Evolutionary conservation across 2,329 filamentous ascomycete genomes (phyloP), one percentile per base, ranked within the genome.

Genomic region (Botryosphaeria dothidea): DNA sequence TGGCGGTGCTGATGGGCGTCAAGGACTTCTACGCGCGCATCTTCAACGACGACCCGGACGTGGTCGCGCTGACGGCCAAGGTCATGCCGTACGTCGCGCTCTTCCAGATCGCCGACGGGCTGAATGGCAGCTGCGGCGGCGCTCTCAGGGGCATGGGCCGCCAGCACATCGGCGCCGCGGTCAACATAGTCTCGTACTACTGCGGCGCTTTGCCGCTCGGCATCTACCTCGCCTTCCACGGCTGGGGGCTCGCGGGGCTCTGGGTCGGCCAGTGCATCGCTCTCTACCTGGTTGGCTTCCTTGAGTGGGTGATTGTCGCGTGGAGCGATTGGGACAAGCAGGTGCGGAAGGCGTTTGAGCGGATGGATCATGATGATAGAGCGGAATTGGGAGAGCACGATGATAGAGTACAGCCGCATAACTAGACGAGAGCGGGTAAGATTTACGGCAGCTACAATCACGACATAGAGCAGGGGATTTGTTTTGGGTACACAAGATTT

Each of bases 31-130:
- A 94, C 68, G 92, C 90, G 0, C 85, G 86, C 62, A 85, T 96
- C 1, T 96, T 96, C 81, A 96, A 93, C 71, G 85, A 93, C 67
- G 92, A 96, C 70, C 77, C 85, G 21, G 78, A 83, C 0, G 92
- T 96, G 0, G 83, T 96, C 48, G 80, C 75, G 8, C 85, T 96
- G 0, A 93, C 93, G 0, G 86, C 90, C 0, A 80, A 89, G 17
- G 90, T 96, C 27, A 88, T 96, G 82, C 93, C 93, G 0, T 94
- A 89, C 71, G 92, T 96, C 0, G 93, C 92, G 0, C 81, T 96
- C 2, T 96, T 96, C 77, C 92, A 96, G 79, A 93, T 96, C 66
- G 92, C 92, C 0, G 92, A 96, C 74, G 93, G 92, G 0, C 79
- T 96, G 36, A 95, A 95, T 71, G 92, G 92, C 1, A 91, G 88